Conservation (phyloP, 2,329 filamentous ascomycete genomes). For the Pseudogymnoascus sp. region DNA sequence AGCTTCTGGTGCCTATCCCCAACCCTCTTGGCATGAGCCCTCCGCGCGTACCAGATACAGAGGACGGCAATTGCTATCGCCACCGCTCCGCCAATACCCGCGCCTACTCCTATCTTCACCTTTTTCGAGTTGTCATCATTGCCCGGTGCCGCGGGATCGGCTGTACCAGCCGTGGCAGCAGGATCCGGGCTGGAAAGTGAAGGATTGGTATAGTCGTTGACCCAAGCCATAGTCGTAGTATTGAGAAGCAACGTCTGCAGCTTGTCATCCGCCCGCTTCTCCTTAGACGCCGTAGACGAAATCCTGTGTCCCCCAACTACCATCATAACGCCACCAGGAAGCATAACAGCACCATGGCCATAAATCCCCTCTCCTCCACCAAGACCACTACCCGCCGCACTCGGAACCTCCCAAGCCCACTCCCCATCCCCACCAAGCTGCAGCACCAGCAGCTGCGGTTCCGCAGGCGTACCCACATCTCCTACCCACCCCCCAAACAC, state of each 20-base stretch:
- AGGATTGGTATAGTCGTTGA: slow-evolving; percentile 45
- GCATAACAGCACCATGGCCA: slow-evolving; percentile 53
- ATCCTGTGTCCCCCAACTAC: slow-evolving; percentile 54
- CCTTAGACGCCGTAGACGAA: slow-evolving; percentile 22
- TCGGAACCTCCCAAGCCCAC: slow-evolving; percentile 64
- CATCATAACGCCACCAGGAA: slow-evolving; percentile 62
- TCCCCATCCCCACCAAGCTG: slow-evolving; percentile 60
- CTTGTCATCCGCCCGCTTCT: slow-evolving; percentile 30
- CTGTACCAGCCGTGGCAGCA: slow-evolving; percentile 16
- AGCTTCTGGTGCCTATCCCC: slow-evolving; percentile 44
- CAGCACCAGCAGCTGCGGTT: slow-evolving; percentile 72
- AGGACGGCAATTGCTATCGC: slow-evolving; percentile 25
- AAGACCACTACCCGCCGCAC: slow-evolving; percentile 30
- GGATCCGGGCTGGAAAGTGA: slow-evolving; percentile 18
- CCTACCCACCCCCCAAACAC: slow-evolving; percentile 91
- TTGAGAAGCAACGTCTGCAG: slow-evolving; percentile 45
- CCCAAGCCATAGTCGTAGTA: slow-evolving; percentile 50
- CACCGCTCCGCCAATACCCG: slow-evolving; percentile 50
- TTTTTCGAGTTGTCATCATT: slow-evolving; percentile 30
- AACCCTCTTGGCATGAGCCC: slow-evolving; percentile 31
- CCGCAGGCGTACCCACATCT: slow-evolving; percentile 62
- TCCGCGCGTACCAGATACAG: slow-evolving; percentile 42
- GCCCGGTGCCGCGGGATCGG: slow-evolving; percentile 20
- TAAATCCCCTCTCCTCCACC: slow-evolving; percentile 43
- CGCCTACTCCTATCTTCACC: slow-evolving; percentile 53